A percentile compares a stretch with the other conserved stretches of the same genome.
Conservation (phyloP, 257 asterid species). For the Vinca minor region DNA sequence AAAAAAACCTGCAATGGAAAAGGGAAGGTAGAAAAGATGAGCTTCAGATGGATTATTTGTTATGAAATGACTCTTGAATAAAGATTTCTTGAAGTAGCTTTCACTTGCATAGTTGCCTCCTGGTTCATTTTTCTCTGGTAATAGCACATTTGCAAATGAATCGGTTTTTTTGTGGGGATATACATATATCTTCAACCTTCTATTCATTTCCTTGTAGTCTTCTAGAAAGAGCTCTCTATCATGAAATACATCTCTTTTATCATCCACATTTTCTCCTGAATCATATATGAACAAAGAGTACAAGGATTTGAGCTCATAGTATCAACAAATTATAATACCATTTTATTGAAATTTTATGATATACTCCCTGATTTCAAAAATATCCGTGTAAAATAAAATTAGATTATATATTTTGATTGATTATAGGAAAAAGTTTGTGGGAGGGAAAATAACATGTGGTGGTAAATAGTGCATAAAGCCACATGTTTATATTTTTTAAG, state of each 20-base stretch:
- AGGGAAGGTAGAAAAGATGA: slow-evolving; percentile 73
- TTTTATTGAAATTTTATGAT: too few species aligned
- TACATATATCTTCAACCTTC: slow-evolving; percentile 44
- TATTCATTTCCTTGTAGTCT: slow-evolving; percentile 61
- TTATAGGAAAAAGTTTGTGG: too few species aligned
- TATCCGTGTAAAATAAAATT: too few species aligned
- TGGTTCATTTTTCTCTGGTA: slow-evolving; percentile 36
- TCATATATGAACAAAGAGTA: not conserved
- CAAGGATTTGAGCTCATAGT: too few species aligned
- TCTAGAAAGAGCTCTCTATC: slow-evolving; percentile 37
- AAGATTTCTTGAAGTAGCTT: slow-evolving; percentile 68
- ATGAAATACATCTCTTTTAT: slow-evolving; percentile 38
- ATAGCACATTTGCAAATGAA: slow-evolving; percentile 61
- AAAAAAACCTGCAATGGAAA: slow-evolving; percentile 63
- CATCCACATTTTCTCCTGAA: slow-evolving; percentile 20
- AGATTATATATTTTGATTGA: too few species aligned
- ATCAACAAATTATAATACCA: too few species aligned
- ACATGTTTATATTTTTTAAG: too few species aligned
- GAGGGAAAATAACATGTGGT: too few species aligned
- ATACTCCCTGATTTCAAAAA: too few species aligned
- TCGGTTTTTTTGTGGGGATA: slow-evolving; percentile 55
- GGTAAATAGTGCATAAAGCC: too few species aligned
- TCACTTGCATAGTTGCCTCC: slow-evolving; percentile 92
- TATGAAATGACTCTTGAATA: slow-evolving; percentile 55
- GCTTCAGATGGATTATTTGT: slow-evolving; percentile 67